phyloP scores from a whole-genome alignment of 164 flowering plant species.

The Cinnamomum chago region DNA sequence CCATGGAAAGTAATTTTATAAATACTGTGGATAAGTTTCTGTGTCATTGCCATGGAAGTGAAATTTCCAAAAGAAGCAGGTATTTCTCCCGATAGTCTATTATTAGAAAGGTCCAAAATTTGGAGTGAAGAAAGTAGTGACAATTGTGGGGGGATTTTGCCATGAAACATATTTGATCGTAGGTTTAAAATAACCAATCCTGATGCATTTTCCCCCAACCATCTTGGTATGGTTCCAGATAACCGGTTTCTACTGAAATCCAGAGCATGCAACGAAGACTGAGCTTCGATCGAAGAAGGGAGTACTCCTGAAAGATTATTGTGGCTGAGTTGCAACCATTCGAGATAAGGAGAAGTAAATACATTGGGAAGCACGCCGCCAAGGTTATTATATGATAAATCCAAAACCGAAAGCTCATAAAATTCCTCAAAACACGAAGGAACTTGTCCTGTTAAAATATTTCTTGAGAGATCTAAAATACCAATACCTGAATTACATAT shows the following conservation, averaged over 20 bases:
- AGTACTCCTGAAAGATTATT: conserved; percentile 6
- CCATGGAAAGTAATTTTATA: too few relatives aligned
- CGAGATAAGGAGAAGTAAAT: not conserved
- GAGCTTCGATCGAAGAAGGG: not conserved
- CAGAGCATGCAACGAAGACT: not conserved
- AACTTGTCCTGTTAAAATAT: conserved; percentile 10
- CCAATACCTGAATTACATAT: not conserved
- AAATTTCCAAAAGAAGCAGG: not conserved
- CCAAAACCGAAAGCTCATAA: not conserved
- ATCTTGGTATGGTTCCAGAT: not conserved
- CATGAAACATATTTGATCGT: not conserved
- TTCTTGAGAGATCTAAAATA: not conserved
- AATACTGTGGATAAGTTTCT: too few relatives aligned
- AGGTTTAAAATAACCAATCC: not conserved
- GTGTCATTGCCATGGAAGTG: too few relatives aligned
- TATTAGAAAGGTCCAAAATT: not conserved
- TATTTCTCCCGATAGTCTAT: not conserved
- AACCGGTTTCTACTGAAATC: not conserved
- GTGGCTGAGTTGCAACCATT: not conserved
- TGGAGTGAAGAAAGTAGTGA: not conserved
- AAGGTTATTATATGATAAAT: conserved; percentile 9
- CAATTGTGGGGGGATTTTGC: not conserved
- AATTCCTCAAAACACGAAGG: conserved; percentile 6
- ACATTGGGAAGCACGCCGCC: not conserved
- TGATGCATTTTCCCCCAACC: not conserved